Percentiles rank a stretch among this genome's conserved stretches.
Conservation (phyloP, 2,329 filamentous ascomycete species). For the Sclerotinia minor region DNA sequence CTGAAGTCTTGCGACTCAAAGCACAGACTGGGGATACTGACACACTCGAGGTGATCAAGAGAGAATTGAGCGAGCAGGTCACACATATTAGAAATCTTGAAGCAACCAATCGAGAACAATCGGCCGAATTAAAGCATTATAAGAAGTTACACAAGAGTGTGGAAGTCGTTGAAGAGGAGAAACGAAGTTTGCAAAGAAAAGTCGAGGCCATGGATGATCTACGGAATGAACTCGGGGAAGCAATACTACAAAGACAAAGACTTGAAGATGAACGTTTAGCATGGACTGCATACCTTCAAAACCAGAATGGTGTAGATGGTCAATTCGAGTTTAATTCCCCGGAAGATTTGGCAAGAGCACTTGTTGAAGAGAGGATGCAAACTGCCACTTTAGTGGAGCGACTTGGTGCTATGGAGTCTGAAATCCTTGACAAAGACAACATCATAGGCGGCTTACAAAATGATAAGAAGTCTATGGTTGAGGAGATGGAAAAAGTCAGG, state of each 20-base stretch:
- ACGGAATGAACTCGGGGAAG: conserved; percentile 75
- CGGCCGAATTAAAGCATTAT: conserved; percentile 75
- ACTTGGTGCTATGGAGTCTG: conserved; percentile 75
- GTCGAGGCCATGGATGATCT: conserved; percentile 73
- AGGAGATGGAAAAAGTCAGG: conserved; percentile 71
- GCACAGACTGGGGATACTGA: conserved; percentile 85
- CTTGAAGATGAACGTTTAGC: conserved; percentile 84
- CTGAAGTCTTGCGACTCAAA: conserved; percentile 79
- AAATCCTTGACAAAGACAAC: conserved; percentile 74
- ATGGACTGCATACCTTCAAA: conserved; percentile 84
- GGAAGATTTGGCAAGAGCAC: conserved; percentile 79
- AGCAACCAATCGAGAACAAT: conserved; percentile 74
- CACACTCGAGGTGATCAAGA: conserved; percentile 79
- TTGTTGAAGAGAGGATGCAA: conserved; percentile 79
- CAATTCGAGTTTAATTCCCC: conserved; percentile 80
- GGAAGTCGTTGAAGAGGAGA: conserved; percentile 93
- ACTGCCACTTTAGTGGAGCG: conserved; percentile 77
- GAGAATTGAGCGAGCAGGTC: conserved; percentile 87
- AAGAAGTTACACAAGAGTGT: conserved; percentile 83
- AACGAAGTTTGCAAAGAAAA: conserved; percentile 75
- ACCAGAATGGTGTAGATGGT: conserved; percentile 59
- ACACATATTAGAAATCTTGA: conserved; percentile 87
- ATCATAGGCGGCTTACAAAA: conserved; percentile 70
- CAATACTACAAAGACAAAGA: conserved; percentile 77
- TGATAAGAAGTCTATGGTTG: conserved; percentile 63